Evolutionary conservation across 2,329 filamentous ascomycete genomes (phyloP).

Genomic region (Bimuria novae-zelandiae): DNA sequence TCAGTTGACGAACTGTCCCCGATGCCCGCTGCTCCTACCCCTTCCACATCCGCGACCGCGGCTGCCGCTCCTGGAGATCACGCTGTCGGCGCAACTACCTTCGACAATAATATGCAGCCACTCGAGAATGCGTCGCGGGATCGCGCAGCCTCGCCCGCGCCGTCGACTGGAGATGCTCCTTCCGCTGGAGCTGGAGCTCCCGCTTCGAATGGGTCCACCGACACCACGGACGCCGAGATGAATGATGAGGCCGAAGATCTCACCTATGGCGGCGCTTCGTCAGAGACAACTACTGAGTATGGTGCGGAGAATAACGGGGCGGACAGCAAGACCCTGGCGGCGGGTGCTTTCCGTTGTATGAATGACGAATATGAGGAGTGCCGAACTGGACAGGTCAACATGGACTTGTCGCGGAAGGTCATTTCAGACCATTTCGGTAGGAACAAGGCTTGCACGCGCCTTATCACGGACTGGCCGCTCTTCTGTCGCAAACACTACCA

Average conservation of each 20-base stretch:
- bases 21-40: background rate
- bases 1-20: background rate
- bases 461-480: slow-evolving; percentile 39
- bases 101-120: background rate
- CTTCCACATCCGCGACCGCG: background rate
- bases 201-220: no score
- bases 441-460: slow-evolving; percentile 44
- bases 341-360: slow-evolving; percentile 39
- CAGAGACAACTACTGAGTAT: background rate
- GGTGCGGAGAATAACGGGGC: background rate
- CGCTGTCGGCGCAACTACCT: background rate
- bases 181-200: background rate
- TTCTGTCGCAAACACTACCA: slow-evolving; percentile 49
- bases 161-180: background rate
- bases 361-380: slow-evolving; percentile 39
- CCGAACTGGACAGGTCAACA: slow-evolving; percentile 40
- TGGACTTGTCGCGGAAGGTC: slow-evolving; percentile 42
- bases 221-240: background rate
- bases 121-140: background rate
- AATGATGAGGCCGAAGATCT: background rate
- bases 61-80: background rate
- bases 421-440: slow-evolving; percentile 48
- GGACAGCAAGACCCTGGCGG: background rate
- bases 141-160: background rate
- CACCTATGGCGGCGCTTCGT: background rate